Evolutionary conservation across 352 stramenopile species (phyloP), one percentile per base, ranked within the genome.

Genomic region (Phytopythium boreale): DNA sequence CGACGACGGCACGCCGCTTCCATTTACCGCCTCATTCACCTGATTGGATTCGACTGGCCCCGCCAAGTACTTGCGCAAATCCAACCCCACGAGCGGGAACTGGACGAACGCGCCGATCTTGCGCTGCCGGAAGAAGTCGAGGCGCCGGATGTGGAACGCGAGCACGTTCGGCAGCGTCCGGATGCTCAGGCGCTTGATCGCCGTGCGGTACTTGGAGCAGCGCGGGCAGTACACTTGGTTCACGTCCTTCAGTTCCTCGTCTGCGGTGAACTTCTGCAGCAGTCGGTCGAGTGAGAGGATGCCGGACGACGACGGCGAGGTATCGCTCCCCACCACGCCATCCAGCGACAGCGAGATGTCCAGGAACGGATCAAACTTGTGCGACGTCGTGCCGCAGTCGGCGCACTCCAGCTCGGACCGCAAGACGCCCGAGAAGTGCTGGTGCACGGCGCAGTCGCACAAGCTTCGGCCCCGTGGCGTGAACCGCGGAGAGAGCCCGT

Each of bases 121-220:
- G 49, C 75, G 75, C 58, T 89, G 79, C 19, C 76, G 76, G 61
- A 80, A 78, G 39, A 88, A 90, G 58, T 91, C 84, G 44, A 93
- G 68, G 37, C 86, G 86, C 37, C 88, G 84, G 34, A 95, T 78
- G 51, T 95, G 86, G 29, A 95, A 65, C 14, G 91, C 81, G 7
- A 95, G 78, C 46, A 90, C 70, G 34, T 89, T 89, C 8, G 86
- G 86, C 1, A 90, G 65, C 24, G 67, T 78, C 49, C 88, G 76
- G 50, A 91, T 57, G 37, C 82, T 75, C 49, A 92, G 69, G 2
- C 79, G 84, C 70, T 92, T 92, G 63, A 68, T 77, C 43, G 79
- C 77, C 53, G 78, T 76, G 24, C 79, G 71, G 66, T 92, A 90
- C 46, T 82, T 75, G 2, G 67, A 69, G 52, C 83, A 92, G 19